Evolutionary conservation across 257 asterid species (phyloP).

Genomic region (Anisodus acutangulus): DNA sequence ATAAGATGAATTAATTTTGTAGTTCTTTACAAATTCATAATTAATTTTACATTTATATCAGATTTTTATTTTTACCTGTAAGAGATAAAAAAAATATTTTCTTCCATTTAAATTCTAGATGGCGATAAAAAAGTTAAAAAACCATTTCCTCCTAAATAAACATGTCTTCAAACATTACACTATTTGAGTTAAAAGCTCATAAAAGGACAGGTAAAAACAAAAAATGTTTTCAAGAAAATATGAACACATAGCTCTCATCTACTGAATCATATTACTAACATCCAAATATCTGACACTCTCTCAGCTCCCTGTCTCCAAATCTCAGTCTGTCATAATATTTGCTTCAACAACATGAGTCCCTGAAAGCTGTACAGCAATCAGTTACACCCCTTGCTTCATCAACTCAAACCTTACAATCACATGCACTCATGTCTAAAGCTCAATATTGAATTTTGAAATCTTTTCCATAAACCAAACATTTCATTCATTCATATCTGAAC

Average conservation of each 20-base stretch:
- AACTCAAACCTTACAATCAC: background rate
- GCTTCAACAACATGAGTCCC: background rate
- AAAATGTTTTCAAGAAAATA: background rate
- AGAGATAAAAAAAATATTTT: too few relatives aligned
- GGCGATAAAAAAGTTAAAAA: too few relatives aligned
- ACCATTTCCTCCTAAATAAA: background rate
- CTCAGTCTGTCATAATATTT: background rate
- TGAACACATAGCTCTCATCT: too few relatives aligned
- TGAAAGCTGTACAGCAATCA: background rate
- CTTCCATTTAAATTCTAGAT: too few relatives aligned
- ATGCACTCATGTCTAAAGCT: background rate
- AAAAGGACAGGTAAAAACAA: constrained; percentile 3
- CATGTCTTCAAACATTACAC: background rate
- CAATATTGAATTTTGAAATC: background rate
- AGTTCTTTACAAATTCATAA: too few relatives aligned
- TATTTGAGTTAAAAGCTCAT: background rate
- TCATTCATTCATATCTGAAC: background rate
- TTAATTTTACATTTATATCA: too few relatives aligned
- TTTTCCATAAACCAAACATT: background rate
- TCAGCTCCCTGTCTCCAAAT: background rate
- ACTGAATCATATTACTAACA: too few relatives aligned
- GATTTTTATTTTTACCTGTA: too few relatives aligned
- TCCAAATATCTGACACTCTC: too few relatives aligned
- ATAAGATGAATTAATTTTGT: too few relatives aligned
- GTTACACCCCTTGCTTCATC: background rate